Evolutionary conservation across 768 basidiomycete species (phyloP).

Genomic region (Phlegmacium glaucopus): DNA sequence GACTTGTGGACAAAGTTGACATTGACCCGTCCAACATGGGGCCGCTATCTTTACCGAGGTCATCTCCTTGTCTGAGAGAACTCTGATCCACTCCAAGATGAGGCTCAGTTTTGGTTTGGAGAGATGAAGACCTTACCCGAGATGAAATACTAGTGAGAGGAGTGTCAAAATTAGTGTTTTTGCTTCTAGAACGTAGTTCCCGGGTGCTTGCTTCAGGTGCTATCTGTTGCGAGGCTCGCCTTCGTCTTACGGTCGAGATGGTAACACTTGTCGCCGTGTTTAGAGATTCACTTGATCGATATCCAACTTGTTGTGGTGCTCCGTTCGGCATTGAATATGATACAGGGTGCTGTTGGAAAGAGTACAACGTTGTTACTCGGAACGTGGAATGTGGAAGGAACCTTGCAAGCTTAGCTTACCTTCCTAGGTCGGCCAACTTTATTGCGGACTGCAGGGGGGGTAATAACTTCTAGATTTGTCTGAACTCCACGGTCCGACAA

Average conservation of each 20-base stretch:
- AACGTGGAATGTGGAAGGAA: neutral
- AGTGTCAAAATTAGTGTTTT: constrained; percentile 35
- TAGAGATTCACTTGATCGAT: constrained; percentile 19
- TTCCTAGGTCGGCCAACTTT: constrained; percentile 23
- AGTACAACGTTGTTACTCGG: neutral
- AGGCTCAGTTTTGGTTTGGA: neutral
- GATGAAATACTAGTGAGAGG: constrained; percentile 37
- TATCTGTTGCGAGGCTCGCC: constrained; percentile 26
- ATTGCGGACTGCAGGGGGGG: constrained; percentile 12
- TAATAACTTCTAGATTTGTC: constrained; percentile 22
- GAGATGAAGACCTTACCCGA: constrained; percentile 24
- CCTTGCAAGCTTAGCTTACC: constrained; percentile 7
- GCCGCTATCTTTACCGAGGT: constrained; percentile 18
- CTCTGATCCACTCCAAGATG: constrained; percentile 13
- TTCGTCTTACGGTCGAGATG: constrained; percentile 36
- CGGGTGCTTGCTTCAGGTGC: constrained; percentile 36
- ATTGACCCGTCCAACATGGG: constrained; percentile 8
- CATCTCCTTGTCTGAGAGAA: constrained; percentile 23
- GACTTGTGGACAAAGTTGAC: constrained; percentile 14
- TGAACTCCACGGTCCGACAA: constrained; percentile 25
- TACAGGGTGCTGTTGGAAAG: constrained; percentile 9
- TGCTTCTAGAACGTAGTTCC: constrained; percentile 42
- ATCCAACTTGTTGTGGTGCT: constrained; percentile 9
- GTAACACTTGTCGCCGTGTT: constrained; percentile 27
- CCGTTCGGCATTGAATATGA: constrained; percentile 9